Evolutionary conservation across 2,329 filamentous ascomycete genomes (phyloP).

Genomic region (Diaporthe citri): DNA sequence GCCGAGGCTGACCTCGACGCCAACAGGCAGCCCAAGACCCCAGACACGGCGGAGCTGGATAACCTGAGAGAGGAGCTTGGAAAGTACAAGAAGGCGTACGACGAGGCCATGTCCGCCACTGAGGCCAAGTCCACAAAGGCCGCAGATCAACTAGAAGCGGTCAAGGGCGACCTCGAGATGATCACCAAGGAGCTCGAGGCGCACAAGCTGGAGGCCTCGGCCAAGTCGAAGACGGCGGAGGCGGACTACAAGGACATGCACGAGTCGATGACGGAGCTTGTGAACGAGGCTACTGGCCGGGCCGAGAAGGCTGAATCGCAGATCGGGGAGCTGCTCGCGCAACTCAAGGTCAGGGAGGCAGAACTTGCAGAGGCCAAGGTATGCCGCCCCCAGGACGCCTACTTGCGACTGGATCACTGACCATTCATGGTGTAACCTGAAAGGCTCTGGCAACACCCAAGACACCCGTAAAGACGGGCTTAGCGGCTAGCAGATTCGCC

Average conservation of each 20-base stretch:
- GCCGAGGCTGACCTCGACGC: conserved; percentile 73
- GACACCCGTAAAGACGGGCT: conserved; percentile 59
- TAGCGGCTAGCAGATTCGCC: conserved; percentile 68
- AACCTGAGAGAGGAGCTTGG: conserved; percentile 64
- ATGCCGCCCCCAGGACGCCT: conserved; percentile 38
- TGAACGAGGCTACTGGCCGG: conserved; percentile 70
- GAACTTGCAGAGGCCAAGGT: conserved; percentile 74
- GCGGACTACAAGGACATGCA: conserved; percentile 74
- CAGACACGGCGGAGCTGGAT: conserved; percentile 67
- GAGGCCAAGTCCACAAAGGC: conserved; percentile 54
- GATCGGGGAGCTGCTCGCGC: conserved; percentile 64
- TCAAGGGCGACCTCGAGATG: conserved; percentile 61
- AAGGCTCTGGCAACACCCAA: conserved; percentile 59
- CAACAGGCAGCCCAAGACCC: conserved; percentile 58
- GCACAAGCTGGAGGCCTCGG: conserved; percentile 63
- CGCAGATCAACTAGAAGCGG: conserved; percentile 52
- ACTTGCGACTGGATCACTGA: conserved; percentile 31
- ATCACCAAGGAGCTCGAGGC: conserved; percentile 67
- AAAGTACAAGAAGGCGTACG: conserved; percentile 52
- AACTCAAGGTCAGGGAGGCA: conserved; percentile 73
- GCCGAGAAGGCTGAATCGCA: conserved; percentile 63
- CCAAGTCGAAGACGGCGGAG: conserved; percentile 66
- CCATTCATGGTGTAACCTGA: conserved; percentile 22
- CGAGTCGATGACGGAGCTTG: conserved; percentile 70
- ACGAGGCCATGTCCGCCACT: conserved; percentile 49